Evolutionary conservation across 2,329 filamentous ascomycete genomes (phyloP), one percentile per base, ranked within the genome.

Genomic region (Penicillium sp.): DNA sequence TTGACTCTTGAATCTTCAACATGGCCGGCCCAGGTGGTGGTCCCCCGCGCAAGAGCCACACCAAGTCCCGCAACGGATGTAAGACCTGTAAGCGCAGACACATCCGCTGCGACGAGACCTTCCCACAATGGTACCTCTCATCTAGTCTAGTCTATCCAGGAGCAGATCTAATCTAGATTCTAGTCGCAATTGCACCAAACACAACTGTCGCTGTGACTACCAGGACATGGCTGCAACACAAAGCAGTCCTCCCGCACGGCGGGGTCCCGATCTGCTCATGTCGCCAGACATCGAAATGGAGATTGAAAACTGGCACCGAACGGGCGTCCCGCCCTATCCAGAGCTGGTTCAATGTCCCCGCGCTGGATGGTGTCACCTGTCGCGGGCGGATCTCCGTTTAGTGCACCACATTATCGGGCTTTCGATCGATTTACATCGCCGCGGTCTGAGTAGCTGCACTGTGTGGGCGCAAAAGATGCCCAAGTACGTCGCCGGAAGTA

Each of bases 31-130:
- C 92, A 73, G 93, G 93, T 78, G 92, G 92, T 83, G 93, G 93
- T 82, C 93, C 93, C 75, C 93, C 93, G 74, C 81, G 87, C 70
- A 85, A 86, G 75, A 96, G 93, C 81, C 95, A 99, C 81, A 99
- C 95, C 75, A 99, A 99, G 82, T 98, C 93, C 70, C 89, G 95
- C 73, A 98, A 97, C 80, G 95, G 95, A 62, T 99, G 95, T 84
- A 93, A 96, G 71, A 96, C 92, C 61, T 99, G 95, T 85, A 99
- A 99, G 80, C 89, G 90, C 75, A 88, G 95, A 74, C 95, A 99
- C 78, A 99, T 99, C 74, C 87, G 95, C 69, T 99, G 95, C 79
- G 95, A 99, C 73, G 95, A 99, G 77, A 96, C 87, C 67, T 97
- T 96, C 71, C 95, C 95, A 51, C 95, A 99, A 85, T 99, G 93